These are phyloP conservation scores for Cerrena zonata DNA, from an alignment of 1,284 basidiomycete species.

Conservation along the genomic window DNA sequence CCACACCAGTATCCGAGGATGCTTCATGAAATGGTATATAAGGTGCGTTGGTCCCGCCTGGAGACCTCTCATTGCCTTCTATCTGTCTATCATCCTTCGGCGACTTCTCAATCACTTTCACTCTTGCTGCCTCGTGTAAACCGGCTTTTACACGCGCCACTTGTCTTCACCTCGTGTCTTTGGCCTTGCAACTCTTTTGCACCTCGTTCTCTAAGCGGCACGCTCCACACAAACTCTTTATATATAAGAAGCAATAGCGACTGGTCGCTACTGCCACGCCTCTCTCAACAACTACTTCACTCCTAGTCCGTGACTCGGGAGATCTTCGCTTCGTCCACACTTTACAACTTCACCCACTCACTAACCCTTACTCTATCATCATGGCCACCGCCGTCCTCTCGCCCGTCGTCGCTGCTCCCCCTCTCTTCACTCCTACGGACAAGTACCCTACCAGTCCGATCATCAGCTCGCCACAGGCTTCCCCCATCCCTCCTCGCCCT, in stretches of 20 bases:
- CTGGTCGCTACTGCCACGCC: conserved; percentile 4
- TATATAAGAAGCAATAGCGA: neutral
- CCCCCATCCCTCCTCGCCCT: conserved; percentile 12
- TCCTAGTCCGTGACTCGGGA: conserved; percentile 12
- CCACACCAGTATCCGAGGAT: neutral
- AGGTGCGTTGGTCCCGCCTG: neutral
- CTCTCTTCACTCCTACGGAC: conserved; percentile 1
- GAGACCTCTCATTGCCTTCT: neutral
- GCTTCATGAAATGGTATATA: neutral
- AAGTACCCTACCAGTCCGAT: conserved; percentile 22
- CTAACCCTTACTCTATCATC: neutral
- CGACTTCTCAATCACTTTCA: neutral
- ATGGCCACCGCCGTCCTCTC: conserved; percentile 4
- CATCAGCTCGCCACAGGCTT: conserved; percentile 22
- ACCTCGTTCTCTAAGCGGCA: no score
- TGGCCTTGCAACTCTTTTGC: no score
- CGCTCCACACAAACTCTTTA: no score
- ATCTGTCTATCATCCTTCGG: neutral
- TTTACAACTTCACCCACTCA: neutral
- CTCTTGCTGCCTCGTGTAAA: conserved; percentile 6
- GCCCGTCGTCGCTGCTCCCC: conserved; percentile 1
- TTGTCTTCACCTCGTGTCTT: conserved; percentile 4
- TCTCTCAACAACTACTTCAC: neutral
- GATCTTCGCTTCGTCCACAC: neutral
- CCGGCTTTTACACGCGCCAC: conserved; percentile 6